Percentiles rank a stretch among this genome's conserved stretches.
Evolutionary conservation across 2,329 filamentous ascomycete species (phyloP).

Genomic region (Bipolaris oryzae): DNA sequence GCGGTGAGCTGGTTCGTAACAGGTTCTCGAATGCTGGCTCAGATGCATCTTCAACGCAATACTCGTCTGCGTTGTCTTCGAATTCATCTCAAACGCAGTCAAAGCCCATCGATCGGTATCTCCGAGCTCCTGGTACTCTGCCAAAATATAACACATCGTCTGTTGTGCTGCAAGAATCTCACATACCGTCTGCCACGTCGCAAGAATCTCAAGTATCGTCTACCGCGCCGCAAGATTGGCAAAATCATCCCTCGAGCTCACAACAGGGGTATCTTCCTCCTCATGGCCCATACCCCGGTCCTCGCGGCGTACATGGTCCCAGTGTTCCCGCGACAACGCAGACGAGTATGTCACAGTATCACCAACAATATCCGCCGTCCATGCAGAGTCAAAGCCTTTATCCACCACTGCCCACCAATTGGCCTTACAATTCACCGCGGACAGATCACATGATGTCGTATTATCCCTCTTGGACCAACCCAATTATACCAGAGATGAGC

Average conservation of each 20-base stretch:
- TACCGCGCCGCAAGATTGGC: not conserved
- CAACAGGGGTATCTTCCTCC: not conserved
- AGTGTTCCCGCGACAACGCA: not conserved
- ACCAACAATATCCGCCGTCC: not conserved
- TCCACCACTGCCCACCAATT: too few species aligned
- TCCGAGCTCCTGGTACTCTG: not conserved
- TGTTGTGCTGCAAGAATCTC: too few species aligned
- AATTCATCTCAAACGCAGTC: too few species aligned
- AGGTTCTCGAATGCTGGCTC: not conserved
- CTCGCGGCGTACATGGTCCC: not conserved
- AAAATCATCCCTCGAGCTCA: not conserved
- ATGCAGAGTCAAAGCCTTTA: not conserved
- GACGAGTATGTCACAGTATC: not conserved
- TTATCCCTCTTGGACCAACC: not conserved
- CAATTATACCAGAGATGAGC: not conserved
- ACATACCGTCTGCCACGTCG: not conserved
- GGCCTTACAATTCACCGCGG: not conserved
- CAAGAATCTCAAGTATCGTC: too few species aligned
- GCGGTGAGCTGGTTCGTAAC: not conserved
- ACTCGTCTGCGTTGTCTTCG: too few species aligned
- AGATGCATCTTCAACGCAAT: not conserved
- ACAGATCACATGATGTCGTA: not conserved
- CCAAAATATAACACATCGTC: not conserved
- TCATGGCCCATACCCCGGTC: not conserved
- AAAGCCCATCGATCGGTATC: not conserved